Percentiles rank a stretch among this genome's conserved stretches.
Evolutionary conservation across 192 early-diverging fungal genomes (phyloP).

Genomic region (Coemansia sp.): DNA sequence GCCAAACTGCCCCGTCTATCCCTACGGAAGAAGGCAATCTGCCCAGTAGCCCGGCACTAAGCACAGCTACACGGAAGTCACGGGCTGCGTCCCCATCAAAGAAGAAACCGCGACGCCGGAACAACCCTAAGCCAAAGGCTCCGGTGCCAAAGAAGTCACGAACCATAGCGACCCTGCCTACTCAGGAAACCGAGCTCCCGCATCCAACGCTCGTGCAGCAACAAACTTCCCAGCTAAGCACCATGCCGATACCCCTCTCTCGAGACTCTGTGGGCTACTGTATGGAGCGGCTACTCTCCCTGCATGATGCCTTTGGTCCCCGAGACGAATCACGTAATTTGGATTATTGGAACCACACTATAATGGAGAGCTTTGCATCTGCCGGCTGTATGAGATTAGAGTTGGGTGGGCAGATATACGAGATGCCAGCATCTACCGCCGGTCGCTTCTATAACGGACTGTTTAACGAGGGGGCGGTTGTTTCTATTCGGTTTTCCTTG

Average conservation of each 20-base stretch:
- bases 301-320: constrained; percentile 24
- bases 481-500: constrained; percentile 36
- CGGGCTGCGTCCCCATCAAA: constrained; percentile 17
- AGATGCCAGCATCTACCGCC: constrained; percentile 34
- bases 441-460: constrained; percentile 44
- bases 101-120: background rate
- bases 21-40: constrained; percentile 1
- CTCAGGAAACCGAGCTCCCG: background rate
- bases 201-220: too few species aligned
- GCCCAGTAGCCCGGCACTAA: constrained; percentile 38
- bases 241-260: too few species aligned
- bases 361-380: constrained; percentile 15
- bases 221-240: background rate
- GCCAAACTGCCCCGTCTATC: too few species aligned
- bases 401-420: constrained; percentile 32
- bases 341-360: constrained; percentile 24
- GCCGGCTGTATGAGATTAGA: constrained; percentile 32
- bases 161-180: constrained; percentile 5
- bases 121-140: background rate
- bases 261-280: constrained; percentile 24
- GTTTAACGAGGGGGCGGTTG: constrained; percentile 31
- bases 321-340: constrained; percentile 9
- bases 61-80: constrained; percentile 27
- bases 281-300: constrained; percentile 33
- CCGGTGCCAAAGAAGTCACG: constrained; percentile 13